These are phyloP conservation scores for Pythium plurisporium DNA, from an alignment of 352 stramenopile species.

Conservation along the genomic window DNA sequence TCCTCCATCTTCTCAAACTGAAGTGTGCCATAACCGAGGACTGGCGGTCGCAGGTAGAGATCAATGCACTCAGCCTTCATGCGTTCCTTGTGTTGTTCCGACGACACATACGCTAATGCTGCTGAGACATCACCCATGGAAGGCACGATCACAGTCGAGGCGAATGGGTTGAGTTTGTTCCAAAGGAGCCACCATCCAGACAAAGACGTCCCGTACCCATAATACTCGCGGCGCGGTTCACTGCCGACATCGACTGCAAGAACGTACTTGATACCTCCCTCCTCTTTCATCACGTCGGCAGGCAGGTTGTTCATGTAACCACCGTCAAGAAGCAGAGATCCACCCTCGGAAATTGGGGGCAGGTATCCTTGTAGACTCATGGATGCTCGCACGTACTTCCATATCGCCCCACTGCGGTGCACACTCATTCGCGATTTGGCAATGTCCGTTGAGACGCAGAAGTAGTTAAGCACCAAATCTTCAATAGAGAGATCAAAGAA, in stretches of 20 bases:
- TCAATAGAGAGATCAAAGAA: constrained; percentile 82
- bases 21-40: constrained; percentile 87
- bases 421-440: constrained; percentile 85
- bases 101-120: constrained; percentile 86
- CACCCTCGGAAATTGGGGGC: constrained; percentile 85
- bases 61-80: constrained; percentile 85
- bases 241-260: constrained; percentile 89
- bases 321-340: constrained; percentile 85
- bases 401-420: constrained; percentile 79
- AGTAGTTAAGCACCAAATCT: constrained; percentile 92
- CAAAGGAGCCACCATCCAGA: constrained; percentile 90
- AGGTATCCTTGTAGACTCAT: constrained; percentile 92
- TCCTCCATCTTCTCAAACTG: constrained; percentile 92
- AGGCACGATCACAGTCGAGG: constrained; percentile 81
- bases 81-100: constrained; percentile 84
- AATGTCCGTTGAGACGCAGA: constrained; percentile 91
- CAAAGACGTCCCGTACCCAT: constrained; percentile 73
- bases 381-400: constrained; percentile 89
- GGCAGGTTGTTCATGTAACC: constrained; percentile 94
- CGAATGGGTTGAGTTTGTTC: constrained; percentile 89
- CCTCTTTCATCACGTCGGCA: constrained; percentile 89
- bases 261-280: constrained; percentile 86
- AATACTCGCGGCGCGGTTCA: constrained; percentile 69
- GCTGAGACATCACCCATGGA: constrained; percentile 91
- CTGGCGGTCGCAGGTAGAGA: constrained; percentile 85